Conservation (phyloP, 805 yeast genomes). For the Metahyphopichia silvanorum region DNA sequence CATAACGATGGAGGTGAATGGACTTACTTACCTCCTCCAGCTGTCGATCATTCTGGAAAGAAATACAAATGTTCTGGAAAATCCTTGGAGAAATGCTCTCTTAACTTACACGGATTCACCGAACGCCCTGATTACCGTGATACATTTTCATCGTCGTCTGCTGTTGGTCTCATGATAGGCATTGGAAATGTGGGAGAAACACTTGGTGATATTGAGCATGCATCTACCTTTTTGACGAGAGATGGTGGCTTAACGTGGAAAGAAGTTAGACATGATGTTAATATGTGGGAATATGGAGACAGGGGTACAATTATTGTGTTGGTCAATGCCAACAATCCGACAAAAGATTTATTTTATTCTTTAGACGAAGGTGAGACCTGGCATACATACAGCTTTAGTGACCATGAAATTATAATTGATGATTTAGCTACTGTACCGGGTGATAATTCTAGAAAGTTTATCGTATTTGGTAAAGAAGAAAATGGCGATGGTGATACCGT, state of each 20-base stretch:
- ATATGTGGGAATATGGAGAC: constrained; percentile 96
- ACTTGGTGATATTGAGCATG: constrained; percentile 47
- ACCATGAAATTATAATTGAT: constrained; percentile 49
- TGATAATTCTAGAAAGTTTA: constrained; percentile 80
- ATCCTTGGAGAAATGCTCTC: constrained; percentile 60
- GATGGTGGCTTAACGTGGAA: constrained; percentile 93
- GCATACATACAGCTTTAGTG: constrained; percentile 62
- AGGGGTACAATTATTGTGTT: constrained; percentile 83
- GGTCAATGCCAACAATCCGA: constrained; percentile 55
- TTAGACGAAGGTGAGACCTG: constrained; percentile 79
- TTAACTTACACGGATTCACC: constrained; percentile 87
- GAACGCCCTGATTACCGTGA: constrained; percentile 83
- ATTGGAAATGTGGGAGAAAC: constrained; percentile 85
- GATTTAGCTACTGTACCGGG: constrained; percentile 90
- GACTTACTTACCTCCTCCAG: constrained; percentile 70
- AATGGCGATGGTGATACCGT: constrained; percentile 42
- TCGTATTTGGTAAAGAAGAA: constrained; percentile 49
- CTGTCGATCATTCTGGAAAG: constrained; percentile 57
- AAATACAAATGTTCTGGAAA: constrained; percentile 50
- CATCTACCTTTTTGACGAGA: constrained; percentile 72
- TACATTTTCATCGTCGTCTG: constrained; percentile 83
- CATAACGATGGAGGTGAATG: constrained; percentile 92
- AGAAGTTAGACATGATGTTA: constrained; percentile 68
- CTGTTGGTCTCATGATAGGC: constrained; percentile 85
- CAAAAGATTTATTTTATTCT: constrained; percentile 63